Conservation (phyloP, 805 yeast species). For the Ogataea trehaloabstinens region DNA sequence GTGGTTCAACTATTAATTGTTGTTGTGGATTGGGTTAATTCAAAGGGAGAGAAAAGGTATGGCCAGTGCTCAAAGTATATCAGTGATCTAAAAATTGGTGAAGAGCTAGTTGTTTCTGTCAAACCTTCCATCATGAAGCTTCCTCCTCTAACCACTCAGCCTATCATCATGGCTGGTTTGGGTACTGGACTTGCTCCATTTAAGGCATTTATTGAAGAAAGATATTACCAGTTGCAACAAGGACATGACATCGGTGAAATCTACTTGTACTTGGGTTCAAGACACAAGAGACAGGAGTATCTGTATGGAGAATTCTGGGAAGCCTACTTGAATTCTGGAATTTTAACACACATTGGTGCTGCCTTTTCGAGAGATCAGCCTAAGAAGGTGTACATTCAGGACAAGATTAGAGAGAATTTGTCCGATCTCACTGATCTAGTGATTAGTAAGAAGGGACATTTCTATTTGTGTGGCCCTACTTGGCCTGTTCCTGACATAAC, state of each 20-base stretch:
- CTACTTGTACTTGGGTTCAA: slow-evolving; percentile 85
- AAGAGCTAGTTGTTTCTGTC: slow-evolving; percentile 88
- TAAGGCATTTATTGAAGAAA: slow-evolving; percentile 96
- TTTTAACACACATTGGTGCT: slow-evolving; percentile 92
- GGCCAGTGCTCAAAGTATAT: slow-evolving; percentile 95
- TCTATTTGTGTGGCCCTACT: slow-evolving; percentile 97
- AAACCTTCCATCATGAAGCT: slow-evolving; percentile 97
- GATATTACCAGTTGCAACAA: slow-evolving; percentile 86
- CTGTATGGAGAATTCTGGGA: slow-evolving; percentile 97
- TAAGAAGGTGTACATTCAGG: slow-evolving; percentile 92
- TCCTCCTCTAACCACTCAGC: slow-evolving; percentile 83
- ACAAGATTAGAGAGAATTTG: slow-evolving; percentile 77
- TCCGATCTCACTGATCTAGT: slow-evolving; percentile 75
- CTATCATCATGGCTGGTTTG: slow-evolving; percentile 93
- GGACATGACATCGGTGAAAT: slow-evolving; percentile 88
- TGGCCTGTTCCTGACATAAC: slow-evolving; percentile 99
- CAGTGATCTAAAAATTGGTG: slow-evolving; percentile 74
- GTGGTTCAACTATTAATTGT: slow-evolving; percentile 90
- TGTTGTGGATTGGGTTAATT: slow-evolving; percentile 94
- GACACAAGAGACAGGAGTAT: slow-evolving; percentile 94
- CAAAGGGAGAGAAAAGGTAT: slow-evolving; percentile 77
- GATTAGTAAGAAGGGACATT: slow-evolving; percentile 75
- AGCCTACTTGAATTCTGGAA: slow-evolving; percentile 88
- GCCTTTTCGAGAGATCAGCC: slow-evolving; percentile 98
- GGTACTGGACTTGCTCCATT: slow-evolving; percentile 99